Base-by-base conservation (phyloP, 1,139 yeast species). In the Debaryomyces sp. region DNA sequence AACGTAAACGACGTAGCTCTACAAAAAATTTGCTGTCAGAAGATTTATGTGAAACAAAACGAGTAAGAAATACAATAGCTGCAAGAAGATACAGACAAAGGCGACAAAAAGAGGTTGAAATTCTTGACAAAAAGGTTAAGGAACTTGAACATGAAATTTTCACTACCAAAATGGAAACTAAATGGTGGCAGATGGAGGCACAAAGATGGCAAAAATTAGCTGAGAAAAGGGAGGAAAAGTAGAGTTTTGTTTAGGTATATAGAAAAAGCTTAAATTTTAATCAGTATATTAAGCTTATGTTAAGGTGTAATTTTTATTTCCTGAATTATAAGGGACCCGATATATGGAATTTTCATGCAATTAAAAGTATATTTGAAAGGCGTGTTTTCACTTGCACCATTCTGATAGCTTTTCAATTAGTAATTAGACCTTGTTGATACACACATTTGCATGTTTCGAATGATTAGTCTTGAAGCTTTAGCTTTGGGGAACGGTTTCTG, bases 101-200 rank as follows among this genome's bases (percentile, higher is more conserved):
- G 23, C 58, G 56, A 40, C 50, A 50, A 35, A 48, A 54, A 32
- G 64, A 60, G 27, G 49, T 60, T 38, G 64, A 60, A 44, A 49
- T 54, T n/a, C 56, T 60, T 34, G 61, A 59, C 47, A 45, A 50
- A 12, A 50, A 51, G 33, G 49, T 60, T 13, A 54, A 52, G 34
- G 54, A 57, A 22, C 54, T 60, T 18, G 63, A 60, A 40, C 35
- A 42, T 17, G 51, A 58, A 27, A 50, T 60, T 35, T 22, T 49
- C 4, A 43, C 45, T n/a, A 44, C 60, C 10, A 39, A 47, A 26
- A 34, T 57, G 21, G 60, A 60, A 41, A 37, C 53, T 4, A 41
- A 49, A 41, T 59, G 62, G 62, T 60, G 63, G 63, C 48, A 59
- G 45, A 57, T 59, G 63, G 63, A 60, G 46, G 49, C 57, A 4